These are phyloP conservation scores for Rhizophagus clarus DNA, from an alignment of 192 early-diverging fungal species.

Conservation along the genomic window DNA sequence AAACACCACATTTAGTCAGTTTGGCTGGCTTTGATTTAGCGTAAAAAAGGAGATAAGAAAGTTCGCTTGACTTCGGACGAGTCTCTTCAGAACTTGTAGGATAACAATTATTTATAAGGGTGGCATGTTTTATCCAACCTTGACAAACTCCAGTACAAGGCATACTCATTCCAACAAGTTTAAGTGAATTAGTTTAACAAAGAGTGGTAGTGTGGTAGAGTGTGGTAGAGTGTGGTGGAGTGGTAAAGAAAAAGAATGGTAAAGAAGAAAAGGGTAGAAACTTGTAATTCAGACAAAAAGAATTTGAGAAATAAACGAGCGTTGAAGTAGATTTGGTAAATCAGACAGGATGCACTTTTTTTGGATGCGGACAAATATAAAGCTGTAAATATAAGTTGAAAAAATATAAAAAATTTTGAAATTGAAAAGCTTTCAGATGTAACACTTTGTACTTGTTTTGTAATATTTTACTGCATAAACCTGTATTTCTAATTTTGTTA, in stretches of 20 bases:
- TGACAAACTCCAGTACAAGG: constrained; percentile 18
- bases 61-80: constrained; percentile 74
- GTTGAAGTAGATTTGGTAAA: neutral
- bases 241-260: neutral
- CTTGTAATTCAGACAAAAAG: neutral
- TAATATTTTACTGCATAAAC: too few species aligned
- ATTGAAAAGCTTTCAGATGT: too few species aligned
- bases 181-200: neutral
- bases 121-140: constrained; percentile 67
- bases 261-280: neutral
- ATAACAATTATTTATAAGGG: constrained; percentile 77
- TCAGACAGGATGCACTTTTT: neutral
- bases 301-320: neutral
- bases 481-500: too few species aligned
- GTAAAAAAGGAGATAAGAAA: constrained; percentile 89
- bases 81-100: constrained; percentile 64
- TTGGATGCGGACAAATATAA: neutral
- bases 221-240: too few species aligned
- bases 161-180: neutral
- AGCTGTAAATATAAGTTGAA: neutral
- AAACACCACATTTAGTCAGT: constrained; percentile 85
- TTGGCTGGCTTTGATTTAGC: constrained; percentile 86
- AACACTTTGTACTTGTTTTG: too few species aligned
- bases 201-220: neutral
- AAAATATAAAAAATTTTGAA: too few species aligned